Evolutionary conservation across 1,284 basidiomycete genomes (phyloP).

Genomic region (Moesziomyces sp.): DNA sequence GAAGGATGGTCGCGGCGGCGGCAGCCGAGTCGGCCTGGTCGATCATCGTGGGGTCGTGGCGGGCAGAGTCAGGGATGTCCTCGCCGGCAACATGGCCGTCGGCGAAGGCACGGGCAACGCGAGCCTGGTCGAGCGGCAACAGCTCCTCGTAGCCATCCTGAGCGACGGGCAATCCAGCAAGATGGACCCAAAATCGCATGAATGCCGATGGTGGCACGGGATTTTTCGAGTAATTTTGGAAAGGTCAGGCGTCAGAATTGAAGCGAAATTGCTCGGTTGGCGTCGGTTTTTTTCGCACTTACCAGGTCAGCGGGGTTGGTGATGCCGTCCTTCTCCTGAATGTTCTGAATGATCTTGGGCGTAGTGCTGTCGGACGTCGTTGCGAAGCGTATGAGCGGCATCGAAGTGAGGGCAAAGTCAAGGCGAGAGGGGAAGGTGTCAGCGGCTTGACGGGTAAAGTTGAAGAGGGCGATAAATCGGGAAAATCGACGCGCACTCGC

Average conservation of each 20-base stretch:
- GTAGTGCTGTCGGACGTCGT: conserved; percentile 13
- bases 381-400: not conserved
- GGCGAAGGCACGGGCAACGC: conserved; percentile 38
- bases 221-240: not conserved
- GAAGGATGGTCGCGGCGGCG: conserved; percentile 3
- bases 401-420: not conserved
- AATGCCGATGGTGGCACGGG: conserved; percentile 1
- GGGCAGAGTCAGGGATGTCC: conserved; percentile 50
- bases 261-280: not conserved
- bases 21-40: conserved; percentile 11
- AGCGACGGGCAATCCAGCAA: not conserved
- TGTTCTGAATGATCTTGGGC: conserved; percentile 74
- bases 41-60: conserved; percentile 23
- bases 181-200: not conserved
- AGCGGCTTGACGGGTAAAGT: not conserved
- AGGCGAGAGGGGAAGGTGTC: not conserved
- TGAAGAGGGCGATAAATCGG: not conserved
- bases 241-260: not conserved
- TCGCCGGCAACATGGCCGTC: conserved; percentile 49
- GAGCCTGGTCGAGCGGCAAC: conserved; percentile 31
- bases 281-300: conserved; percentile 8
- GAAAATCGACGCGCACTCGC: not conserved
- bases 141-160: conserved; percentile 55
- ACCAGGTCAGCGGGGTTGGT: conserved; percentile 68
- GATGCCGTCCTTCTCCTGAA: conserved; percentile 74